These are phyloP conservation scores for Epichloe coenophiala DNA, from an alignment of 2,329 filamentous ascomycete genomes.

Conservation along the genomic window DNA sequence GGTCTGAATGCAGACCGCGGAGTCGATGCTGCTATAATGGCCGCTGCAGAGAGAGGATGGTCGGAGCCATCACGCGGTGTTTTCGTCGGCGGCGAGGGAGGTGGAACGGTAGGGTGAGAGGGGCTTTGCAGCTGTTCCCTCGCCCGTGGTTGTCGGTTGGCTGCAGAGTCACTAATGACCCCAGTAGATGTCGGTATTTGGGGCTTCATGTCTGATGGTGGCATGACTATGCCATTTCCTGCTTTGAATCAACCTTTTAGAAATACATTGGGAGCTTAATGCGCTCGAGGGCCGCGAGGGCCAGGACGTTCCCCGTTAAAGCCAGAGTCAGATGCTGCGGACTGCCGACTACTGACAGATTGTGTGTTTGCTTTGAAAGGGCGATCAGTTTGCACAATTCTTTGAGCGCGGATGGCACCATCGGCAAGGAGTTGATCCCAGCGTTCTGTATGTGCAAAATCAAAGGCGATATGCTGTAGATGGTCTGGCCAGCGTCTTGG, in stretches of 20 bases:
- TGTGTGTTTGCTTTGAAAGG: not conserved
- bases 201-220: conserved; percentile 32
- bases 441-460: not conserved
- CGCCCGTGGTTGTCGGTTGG: conserved; percentile 17
- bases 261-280: conserved; percentile 17
- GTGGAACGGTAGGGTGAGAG: conserved; percentile 4
- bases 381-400: not conserved
- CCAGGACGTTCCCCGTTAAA: not conserved
- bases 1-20: conserved; percentile 21
- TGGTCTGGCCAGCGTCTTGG: not conserved
- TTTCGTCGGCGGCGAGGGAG: conserved; percentile 9
- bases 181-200: conserved; percentile 13
- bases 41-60: not conserved
- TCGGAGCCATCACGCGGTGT: not conserved
- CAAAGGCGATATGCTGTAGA: not conserved
- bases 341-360: too few species aligned
- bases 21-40: conserved; percentile 18
- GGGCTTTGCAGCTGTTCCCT: conserved; percentile 8
- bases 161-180: conserved; percentile 23
- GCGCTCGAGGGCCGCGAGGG: not conserved
- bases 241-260: conserved; percentile 20
- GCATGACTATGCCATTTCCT: conserved; percentile 32
- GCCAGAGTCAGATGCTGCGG: not conserved
- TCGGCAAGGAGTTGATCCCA: not conserved
- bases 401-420: not conserved